phyloP scores from a whole-genome alignment of 1,139 yeast species.

The Hemisphaericaspora subhashii region DNA sequence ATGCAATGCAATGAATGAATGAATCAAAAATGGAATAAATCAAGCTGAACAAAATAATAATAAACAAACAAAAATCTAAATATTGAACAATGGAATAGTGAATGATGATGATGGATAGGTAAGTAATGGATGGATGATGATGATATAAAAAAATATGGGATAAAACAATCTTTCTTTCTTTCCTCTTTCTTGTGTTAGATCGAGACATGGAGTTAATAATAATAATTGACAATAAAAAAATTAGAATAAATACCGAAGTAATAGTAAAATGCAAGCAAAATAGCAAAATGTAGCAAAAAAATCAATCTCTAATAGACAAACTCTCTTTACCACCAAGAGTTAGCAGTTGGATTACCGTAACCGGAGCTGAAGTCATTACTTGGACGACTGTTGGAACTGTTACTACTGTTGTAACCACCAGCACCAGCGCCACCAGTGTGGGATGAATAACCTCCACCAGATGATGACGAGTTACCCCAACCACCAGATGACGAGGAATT shows the following conservation, averaged over 20 bases:
- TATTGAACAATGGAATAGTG: background rate
- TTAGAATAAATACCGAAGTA: conserved; percentile 13
- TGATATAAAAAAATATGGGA: background rate
- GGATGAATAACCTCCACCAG: conserved; percentile 24
- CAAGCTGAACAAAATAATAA: conserved; percentile 3
- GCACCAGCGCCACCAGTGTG: conserved; percentile 14
- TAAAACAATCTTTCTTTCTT: conserved; percentile 4
- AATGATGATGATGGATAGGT: conserved; percentile 1
- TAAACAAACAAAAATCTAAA: background rate
- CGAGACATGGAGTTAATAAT: conserved; percentile 12
- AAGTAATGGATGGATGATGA: background rate
- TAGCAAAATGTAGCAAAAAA: conserved; percentile 5
- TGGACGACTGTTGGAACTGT: conserved; percentile 12
- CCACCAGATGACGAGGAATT: conserved; percentile 21
- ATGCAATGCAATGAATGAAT: conserved; percentile 4
- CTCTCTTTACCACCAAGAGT: conserved; percentile 42
- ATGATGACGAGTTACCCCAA: conserved; percentile 18
- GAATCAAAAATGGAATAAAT: conserved; percentile 2
- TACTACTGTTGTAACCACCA: conserved; percentile 14
- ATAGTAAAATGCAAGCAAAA: conserved; percentile 5
- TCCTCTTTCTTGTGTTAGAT: conserved; percentile 10
- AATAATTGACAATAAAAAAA: conserved; percentile 8
- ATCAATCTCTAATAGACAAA: conserved; percentile 5
- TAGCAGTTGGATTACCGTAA: conserved; percentile 38
- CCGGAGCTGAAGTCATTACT: conserved; percentile 21